Conservation (phyloP, 2,329 filamentous ascomycete genomes). For the Colletotrichum sp. region DNA sequence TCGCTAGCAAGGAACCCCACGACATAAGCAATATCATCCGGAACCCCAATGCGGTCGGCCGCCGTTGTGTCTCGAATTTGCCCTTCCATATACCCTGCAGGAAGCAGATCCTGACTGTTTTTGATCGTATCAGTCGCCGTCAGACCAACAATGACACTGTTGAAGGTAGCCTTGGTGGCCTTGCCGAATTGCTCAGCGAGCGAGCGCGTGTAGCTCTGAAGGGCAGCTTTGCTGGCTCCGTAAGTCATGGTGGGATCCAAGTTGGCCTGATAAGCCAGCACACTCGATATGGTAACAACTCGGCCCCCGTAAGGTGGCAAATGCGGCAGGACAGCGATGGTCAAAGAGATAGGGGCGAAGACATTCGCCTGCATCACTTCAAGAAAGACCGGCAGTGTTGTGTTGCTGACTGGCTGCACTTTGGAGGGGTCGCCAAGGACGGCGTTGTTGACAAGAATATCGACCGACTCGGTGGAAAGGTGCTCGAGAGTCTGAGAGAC, state of each 20-base stretch:
- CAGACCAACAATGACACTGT: constrained; percentile 34
- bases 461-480: not conserved
- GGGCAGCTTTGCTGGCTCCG: constrained; percentile 36
- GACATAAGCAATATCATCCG: not conserved
- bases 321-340: constrained; percentile 30
- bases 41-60: not conserved
- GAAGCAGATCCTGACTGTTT: not conserved
- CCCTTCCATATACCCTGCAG: not conserved
- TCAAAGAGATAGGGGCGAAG: constrained; percentile 29
- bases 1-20: constrained; percentile 9
- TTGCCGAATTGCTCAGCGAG: constrained; percentile 34
- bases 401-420: not conserved
- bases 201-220: constrained; percentile 29
- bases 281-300: constrained; percentile 36
- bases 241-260: constrained; percentile 23
- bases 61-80: not conserved
- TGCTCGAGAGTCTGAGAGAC: not conserved
- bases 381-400: not conserved
- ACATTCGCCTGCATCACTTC: not conserved
- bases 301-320: constrained; percentile 34
- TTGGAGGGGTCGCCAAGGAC: not conserved
- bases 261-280: not conserved
- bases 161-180: constrained; percentile 28
- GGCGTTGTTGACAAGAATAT: constrained; percentile 13
- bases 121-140: constrained; percentile 20